Evolutionary conservation across 2,329 filamentous ascomycete species (phyloP), one percentile per base, ranked within the genome.

Genomic region (Xylariaceae sp.): DNA sequence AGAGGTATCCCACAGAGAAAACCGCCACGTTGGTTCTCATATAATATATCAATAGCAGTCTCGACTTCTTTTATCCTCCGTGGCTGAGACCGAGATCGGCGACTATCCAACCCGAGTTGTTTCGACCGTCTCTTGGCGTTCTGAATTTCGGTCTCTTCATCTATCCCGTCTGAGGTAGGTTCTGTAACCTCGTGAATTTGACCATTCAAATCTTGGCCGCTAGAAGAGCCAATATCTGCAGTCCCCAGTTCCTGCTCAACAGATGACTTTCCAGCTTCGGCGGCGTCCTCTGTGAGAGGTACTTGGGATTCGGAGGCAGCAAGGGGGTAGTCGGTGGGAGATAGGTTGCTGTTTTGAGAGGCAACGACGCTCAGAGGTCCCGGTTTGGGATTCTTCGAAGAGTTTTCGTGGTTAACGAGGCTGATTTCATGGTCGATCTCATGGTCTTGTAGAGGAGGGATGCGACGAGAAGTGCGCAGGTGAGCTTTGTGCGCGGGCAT

Each of bases 11-110:
- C 92, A 59, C 92, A 97, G 50, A 95, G 74, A 61, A 96, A 95
- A 32, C 82, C 83, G 10, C 93, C 93, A 46, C 93, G 80, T 69
- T 98, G 88, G 61, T 98, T 98, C 65, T 98, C 93, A 66, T 95
- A 97, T 0, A 98, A 74, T 5, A 97, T 79, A 53, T 98, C 93
- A 49, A 97, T 82, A 22, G 79, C 83, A 2, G 73, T 72, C 62
- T 70, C 75, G 51, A 61, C 68, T 47, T 66, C 49, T 48, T 55
- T 59, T n/a, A n/a, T n/a, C n/a, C n/a, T n/a, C n/a, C n/a, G n/a
- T 12, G 44, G 39, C n/a, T 40, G 40, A 2, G 37, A 42, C 3
- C 42, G 40, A n/a, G 22, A 53, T 3, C 37, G 41, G 11, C 35
- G 42, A 34, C 21, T 36, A 11, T 23, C 40, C 5, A 20, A 25